Percentiles rank a stretch among this genome's conserved stretches.
Evolutionary conservation across 2,329 filamentous ascomycete genomes (phyloP).

Genomic region (Venturia aucupariae): DNA sequence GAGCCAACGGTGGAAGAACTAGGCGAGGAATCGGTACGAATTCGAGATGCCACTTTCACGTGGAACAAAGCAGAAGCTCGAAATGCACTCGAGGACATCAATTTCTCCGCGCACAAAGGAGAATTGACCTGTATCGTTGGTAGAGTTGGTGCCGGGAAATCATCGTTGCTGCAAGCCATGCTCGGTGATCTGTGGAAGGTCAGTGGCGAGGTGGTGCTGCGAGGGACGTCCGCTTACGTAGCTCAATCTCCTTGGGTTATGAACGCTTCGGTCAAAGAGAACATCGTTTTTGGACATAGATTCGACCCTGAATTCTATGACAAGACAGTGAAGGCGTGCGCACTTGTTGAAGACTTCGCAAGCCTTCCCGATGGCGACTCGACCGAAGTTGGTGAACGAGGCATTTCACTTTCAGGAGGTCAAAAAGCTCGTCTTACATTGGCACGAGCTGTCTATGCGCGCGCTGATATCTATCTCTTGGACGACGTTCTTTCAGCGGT

Average conservation of each 20-base stretch:
- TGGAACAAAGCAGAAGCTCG: constrained; percentile 76
- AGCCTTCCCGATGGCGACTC: constrained; percentile 92
- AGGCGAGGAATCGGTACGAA: constrained; percentile 78
- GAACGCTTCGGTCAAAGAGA: constrained; percentile 95
- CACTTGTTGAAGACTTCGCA: constrained; percentile 79
- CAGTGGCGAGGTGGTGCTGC: constrained; percentile 71
- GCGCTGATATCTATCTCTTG: constrained; percentile 90
- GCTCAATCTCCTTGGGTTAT: constrained; percentile 93
- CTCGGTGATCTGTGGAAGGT: constrained; percentile 89
- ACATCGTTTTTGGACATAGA: constrained; percentile 91
- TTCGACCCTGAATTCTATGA: constrained; percentile 94
- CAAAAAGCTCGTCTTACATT: constrained; percentile 91
- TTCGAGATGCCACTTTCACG: constrained; percentile 81
- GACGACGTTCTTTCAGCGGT: constrained; percentile 94
- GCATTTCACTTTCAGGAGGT: constrained; percentile 90
- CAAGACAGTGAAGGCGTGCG: constrained; percentile 82
- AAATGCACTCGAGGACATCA: constrained; percentile 68
- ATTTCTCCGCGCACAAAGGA: constrained; percentile 83
- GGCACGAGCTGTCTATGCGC: constrained; percentile 87
- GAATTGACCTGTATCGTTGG: constrained; percentile 90
- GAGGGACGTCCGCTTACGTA: constrained; percentile 80
- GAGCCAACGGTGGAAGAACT: constrained; percentile 61
- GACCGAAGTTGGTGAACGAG: constrained; percentile 91
- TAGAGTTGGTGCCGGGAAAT: constrained; percentile 90
- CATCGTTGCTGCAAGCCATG: constrained; percentile 78